Evolutionary conservation across 768 basidiomycete genomes (phyloP).

Genomic region (Guyanaporus albipodus): DNA sequence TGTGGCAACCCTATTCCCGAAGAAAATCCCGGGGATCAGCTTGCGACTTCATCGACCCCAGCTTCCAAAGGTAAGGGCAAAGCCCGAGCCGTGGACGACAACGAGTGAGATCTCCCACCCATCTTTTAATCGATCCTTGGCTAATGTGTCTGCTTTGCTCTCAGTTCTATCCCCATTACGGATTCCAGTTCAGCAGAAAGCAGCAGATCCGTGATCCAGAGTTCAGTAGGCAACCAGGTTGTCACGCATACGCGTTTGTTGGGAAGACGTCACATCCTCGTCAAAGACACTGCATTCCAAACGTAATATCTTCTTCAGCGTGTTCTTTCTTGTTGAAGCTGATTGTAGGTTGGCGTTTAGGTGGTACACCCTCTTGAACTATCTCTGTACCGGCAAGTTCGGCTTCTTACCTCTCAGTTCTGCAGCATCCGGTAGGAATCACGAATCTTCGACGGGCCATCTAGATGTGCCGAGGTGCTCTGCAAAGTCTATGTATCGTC

Average conservation of each 20-base stretch:
- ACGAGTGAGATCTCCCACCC: not conserved
- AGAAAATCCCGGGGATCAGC: not conserved
- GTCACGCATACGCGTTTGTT: conserved; percentile 6
- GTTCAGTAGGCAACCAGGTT: not conserved
- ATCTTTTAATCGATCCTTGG: not conserved
- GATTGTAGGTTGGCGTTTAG: not conserved
- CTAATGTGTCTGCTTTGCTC: not conserved
- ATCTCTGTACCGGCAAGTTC: conserved; percentile 36
- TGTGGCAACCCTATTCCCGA: not conserved
- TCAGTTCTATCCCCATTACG: too few relatives aligned
- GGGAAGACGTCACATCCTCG: conserved; percentile 23
- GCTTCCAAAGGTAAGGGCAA: not conserved
- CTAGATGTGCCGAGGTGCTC: conserved; percentile 27
- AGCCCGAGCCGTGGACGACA: not conserved
- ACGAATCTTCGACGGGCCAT: not conserved
- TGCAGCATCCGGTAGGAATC: not conserved
- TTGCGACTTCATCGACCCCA: not conserved
- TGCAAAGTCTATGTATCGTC: conserved; percentile 43
- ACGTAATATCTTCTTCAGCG: conserved; percentile 17
- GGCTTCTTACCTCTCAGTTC: conserved; percentile 33
- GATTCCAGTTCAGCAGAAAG: too few relatives aligned
- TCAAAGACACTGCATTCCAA: conserved; percentile 28
- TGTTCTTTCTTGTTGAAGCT: not conserved
- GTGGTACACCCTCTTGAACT: conserved; percentile 32
- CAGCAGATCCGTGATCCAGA: not conserved